phyloP scores from a whole-genome alignment of 164 flowering plant species.

The Dillenia suffruticosa region DNA sequence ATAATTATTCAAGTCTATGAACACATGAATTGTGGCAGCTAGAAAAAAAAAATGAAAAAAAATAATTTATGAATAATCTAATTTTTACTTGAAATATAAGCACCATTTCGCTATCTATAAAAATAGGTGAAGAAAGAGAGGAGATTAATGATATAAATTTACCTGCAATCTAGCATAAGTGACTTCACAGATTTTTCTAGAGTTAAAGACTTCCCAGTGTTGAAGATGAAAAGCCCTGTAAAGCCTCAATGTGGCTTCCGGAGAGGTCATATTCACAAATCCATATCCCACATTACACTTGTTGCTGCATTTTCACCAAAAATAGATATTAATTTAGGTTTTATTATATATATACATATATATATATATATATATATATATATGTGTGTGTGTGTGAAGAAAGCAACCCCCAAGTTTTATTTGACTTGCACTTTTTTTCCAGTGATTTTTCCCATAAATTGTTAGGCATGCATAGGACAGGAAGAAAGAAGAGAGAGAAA shows the following conservation, averaged over 20 bases:
- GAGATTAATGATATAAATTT: neutral
- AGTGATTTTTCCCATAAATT: too few relatives aligned
- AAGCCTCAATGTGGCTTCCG: constrained; percentile 75
- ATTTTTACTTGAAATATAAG: too few relatives aligned
- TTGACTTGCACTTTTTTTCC: neutral
- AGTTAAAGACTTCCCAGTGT: constrained; percentile 92
- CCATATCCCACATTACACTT: constrained; percentile 99
- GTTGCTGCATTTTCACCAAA: constrained; percentile 39
- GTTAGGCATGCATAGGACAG: neutral
- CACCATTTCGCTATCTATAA: too few relatives aligned
- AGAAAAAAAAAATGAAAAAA: neutral
- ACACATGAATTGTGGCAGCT: neutral
- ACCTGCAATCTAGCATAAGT: constrained; percentile 95
- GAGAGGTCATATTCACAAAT: constrained; percentile 87
- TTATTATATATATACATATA: too few relatives aligned
- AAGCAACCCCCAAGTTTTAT: too few relatives aligned
- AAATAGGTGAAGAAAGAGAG: neutral
- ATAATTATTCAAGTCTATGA: neutral
- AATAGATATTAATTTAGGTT: too few relatives aligned
- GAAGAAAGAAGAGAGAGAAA: neutral
- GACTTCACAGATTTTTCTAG: constrained; percentile 82
- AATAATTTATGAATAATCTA: neutral
- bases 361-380: too few relatives aligned
- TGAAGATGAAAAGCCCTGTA: constrained; percentile 82
- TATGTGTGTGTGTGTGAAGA: too few relatives aligned